phyloP scores from a whole-genome alignment of 2,329 filamentous ascomycete species.

The Thyridium curvatum region DNA sequence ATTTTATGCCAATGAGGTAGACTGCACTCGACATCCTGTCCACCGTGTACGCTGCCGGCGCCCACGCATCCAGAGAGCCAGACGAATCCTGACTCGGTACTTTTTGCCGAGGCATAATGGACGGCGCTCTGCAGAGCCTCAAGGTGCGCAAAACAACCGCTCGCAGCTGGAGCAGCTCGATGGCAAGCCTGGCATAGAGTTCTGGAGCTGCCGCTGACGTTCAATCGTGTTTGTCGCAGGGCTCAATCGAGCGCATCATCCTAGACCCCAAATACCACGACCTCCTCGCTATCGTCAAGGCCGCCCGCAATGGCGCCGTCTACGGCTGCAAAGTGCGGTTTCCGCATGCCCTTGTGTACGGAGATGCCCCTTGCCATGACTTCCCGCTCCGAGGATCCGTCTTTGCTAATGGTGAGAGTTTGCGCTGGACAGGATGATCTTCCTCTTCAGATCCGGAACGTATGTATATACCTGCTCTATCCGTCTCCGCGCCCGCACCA shows the following conservation, averaged over 20 bases:
- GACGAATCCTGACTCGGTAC: constrained; percentile 1
- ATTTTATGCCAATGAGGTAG: too few relatives aligned
- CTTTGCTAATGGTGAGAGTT: neutral
- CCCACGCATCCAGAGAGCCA: neutral
- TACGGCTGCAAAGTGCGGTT: constrained; percentile 98
- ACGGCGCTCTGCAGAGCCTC: constrained; percentile 12
- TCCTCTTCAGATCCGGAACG: constrained; percentile 90
- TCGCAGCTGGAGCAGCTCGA: neutral
- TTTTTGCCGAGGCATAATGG: constrained; percentile 15
- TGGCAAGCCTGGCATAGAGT: neutral
- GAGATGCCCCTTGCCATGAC: neutral
- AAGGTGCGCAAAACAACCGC: constrained; percentile 9
- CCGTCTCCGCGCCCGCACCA: constrained; percentile 1
- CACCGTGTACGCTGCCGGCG: neutral
- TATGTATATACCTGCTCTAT: constrained; percentile 34
- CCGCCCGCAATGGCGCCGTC: constrained; percentile 90
- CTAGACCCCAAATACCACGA: constrained; percentile 83
- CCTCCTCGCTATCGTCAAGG: constrained; percentile 80
- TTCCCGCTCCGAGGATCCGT: neutral
- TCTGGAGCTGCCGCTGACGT: neutral
- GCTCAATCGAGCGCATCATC: constrained; percentile 66
- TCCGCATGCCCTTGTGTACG: constrained; percentile 84
- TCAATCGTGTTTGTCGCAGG: constrained; percentile 33
- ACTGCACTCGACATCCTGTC: too few relatives aligned
- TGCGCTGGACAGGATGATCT: constrained; percentile 66